Evolutionary conservation across 2,329 filamentous ascomycete genomes (phyloP), one percentile per base, ranked within the genome.

Genomic region (Trichophyton equinum): DNA sequence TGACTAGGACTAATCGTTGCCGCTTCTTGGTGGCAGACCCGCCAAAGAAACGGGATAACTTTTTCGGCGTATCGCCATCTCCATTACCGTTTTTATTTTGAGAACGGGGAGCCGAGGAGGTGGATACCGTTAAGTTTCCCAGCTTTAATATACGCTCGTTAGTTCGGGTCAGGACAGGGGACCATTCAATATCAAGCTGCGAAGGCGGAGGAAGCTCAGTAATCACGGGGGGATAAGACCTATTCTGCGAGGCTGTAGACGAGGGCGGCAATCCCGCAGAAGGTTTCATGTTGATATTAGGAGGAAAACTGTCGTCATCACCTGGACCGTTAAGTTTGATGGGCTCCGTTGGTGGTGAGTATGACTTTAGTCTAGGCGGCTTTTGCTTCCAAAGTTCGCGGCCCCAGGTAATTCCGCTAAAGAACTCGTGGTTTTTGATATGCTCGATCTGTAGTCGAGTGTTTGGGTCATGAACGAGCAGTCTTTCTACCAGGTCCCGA

Each of bases 141-240:
- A 99, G 79, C 73, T 95, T 96, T 64, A 99, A 74, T 66, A 99
- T 99, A 40, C 94, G 84, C 74, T 99, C 94, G 69, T 97, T 96
- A 62, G 85, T 86, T 68, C 86, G 85, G 8, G 89, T 96, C 60
- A 99, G 78, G 3, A 99, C 91, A 0, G 94, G 94, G 0, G 92
- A 96, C 94, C 94, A 99, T 74, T 99, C 94, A 61, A 99, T 95
- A 70, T 99, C 94, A 27, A 99, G 79, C 72, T 97, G 94, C 58
- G 89, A 96, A 0, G 94, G 94, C n/a, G 94, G 92, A 15, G 94
- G 91, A 8, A 99, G 80, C 73, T 99, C 94, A 0, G 94, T 97
- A 63, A 99, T 95, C 63, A 96, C 85, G 63, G 91, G 81, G 1
- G 88, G 82, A 36, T 91, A 87, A 8, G 83, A 81, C 60, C 90